Base-by-base conservation (phyloP, 2,329 filamentous ascomycete species). In the Geosmithia putterillii region DNA sequence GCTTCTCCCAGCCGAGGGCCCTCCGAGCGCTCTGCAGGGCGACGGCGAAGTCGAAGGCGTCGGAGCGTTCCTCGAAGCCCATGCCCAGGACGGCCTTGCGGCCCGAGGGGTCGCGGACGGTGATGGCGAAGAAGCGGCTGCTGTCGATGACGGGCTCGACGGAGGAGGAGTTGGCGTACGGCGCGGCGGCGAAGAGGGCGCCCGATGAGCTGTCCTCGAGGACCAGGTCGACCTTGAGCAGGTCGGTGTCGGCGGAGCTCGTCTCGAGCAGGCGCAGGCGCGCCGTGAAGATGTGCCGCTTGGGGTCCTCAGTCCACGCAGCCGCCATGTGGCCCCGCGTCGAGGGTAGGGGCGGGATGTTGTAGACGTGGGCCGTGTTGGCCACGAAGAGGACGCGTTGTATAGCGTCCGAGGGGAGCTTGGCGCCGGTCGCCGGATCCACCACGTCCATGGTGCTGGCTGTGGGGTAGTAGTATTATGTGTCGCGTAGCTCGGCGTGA, bases 11-110 rank as follows among this genome's bases (percentile, higher is more conserved):
- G 0, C 78, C 81, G 7, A 89, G 61, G 2, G 79, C 75, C 60
- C 83, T 82, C 53, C 83, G 70, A 18, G 81, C 82, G 59, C 92
- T 86, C 61, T 89, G 83, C 57, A 94, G 65, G 15, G 82, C 76
- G 42, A 94, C 83, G 48, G 78, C 76, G 54, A 94, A 88, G 57
- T 95, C 87, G 52, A 94, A 90, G 1, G 88, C 86, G 53, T 90
- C 85, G 54, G 77, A 80, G 41, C 88, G 70, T 61, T 94, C 86
- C 66, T 94, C 86, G 57, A 94, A 94, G 9, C 87, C 88, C 50
- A 94, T 77, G 9, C 88, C 87, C 46, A 95, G 64, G 39, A 84
- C 75, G 10, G 88, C 87, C 59, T 87, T 89, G 52, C 81, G 73
- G 2, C 84, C 81, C 36, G 74, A 73, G 32, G 80, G 81, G 48